Conservation (phyloP, 306 rosid species). For the Ormosia emarginata region DNA sequence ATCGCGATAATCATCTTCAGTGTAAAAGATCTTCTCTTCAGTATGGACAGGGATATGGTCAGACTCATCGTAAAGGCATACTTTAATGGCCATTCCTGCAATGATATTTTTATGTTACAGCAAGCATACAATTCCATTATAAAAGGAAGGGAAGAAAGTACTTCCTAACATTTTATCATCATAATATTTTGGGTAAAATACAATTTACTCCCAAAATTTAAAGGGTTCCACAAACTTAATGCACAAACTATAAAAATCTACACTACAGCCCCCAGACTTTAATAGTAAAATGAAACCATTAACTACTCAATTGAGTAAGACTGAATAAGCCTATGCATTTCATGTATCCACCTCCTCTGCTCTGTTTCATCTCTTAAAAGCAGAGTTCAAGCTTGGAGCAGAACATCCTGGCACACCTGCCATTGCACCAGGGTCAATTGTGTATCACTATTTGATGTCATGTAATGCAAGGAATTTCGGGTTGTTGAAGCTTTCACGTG, state of each 20-base stretch:
- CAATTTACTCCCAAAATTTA: background rate
- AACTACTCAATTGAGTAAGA: background rate
- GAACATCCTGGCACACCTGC: background rate
- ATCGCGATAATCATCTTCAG: conserved; percentile 83
- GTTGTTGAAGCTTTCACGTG: background rate
- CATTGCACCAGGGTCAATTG: background rate
- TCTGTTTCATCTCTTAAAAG: background rate
- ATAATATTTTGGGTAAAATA: background rate
- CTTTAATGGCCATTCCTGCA: conserved; percentile 81
- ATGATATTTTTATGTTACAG: conserved; percentile 28
- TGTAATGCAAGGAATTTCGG: background rate
- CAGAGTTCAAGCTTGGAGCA: background rate
- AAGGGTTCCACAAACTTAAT: background rate
- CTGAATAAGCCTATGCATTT: background rate
- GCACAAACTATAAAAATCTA: background rate
- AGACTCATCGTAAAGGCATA: conserved; percentile 78
- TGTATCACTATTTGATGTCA: background rate
- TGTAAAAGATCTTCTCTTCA: conserved; percentile 79
- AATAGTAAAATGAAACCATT: background rate
- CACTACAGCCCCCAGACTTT: background rate
- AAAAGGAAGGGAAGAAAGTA: background rate
- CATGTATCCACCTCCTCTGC: background rate
- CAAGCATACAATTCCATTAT: background rate
- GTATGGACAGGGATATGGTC: conserved; percentile 78
- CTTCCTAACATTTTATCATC: background rate